Percentiles rank a stretch among this genome's conserved stretches.
Conservation (phyloP, 2,329 filamentous ascomycete species). For the Graphiopsis chlorocephala region DNA sequence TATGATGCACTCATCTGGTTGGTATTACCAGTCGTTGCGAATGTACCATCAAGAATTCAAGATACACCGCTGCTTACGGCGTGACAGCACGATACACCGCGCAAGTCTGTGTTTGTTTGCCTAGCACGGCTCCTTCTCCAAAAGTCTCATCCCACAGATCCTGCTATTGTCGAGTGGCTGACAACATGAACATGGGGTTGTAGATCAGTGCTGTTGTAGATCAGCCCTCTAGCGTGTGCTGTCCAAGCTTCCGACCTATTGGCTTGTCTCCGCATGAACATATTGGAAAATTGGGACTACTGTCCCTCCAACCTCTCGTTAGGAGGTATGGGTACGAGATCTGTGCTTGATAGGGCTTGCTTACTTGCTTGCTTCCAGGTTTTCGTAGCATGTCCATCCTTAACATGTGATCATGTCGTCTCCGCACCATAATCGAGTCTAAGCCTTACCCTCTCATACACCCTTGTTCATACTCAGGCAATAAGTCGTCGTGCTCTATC, state of each 20-base stretch:
- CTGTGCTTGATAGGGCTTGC: neutral
- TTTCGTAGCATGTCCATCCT: neutral
- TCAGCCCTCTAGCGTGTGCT: neutral
- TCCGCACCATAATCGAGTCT: neutral
- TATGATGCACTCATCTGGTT: neutral
- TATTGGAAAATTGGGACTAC: neutral
- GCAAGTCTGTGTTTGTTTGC: neutral
- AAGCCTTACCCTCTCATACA: neutral
- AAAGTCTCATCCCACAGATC: too few species aligned
- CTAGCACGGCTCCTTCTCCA: neutral
- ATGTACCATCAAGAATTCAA: neutral
- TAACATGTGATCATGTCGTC: neutral
- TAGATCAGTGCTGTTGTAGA: too few species aligned
- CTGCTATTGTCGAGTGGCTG: neutral
- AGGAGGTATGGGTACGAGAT: neutral
- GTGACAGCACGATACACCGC: neutral
- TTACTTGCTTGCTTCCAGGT: neutral
- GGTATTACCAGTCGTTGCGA: neutral
- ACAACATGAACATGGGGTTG: too few species aligned
- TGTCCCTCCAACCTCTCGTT: neutral
- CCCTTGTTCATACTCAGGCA: neutral
- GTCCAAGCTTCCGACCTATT: slow-evolving; percentile 10
- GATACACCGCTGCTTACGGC: neutral
- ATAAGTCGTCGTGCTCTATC: neutral
- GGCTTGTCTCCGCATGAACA: neutral